Percentiles rank a stretch among this genome's conserved stretches.
These are phyloP conservation scores for Chaetomiaceae sp. DNA, from an alignment of 2,329 filamentous ascomycete species.

Conservation along the genomic window DNA sequence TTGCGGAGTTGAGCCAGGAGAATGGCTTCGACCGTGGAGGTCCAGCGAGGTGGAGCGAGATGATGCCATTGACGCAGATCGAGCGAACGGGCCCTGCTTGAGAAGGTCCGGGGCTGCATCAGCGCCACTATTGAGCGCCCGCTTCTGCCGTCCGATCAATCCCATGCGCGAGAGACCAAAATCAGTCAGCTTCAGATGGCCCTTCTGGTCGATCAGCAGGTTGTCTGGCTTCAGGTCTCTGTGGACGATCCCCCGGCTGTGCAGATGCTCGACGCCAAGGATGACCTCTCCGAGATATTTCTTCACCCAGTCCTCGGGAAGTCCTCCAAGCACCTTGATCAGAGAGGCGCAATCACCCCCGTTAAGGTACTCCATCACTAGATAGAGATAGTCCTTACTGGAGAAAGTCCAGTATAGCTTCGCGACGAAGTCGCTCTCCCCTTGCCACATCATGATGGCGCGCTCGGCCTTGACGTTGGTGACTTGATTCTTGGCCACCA, in stretches of 20 bases:
- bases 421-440: slow-evolving; percentile 96
- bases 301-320: slow-evolving; percentile 96
- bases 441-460: slow-evolving; percentile 99
- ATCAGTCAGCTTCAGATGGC: slow-evolving; percentile 93
- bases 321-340: slow-evolving; percentile 86
- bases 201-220: slow-evolving; percentile 91
- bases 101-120: slow-evolving; percentile 90
- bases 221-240: slow-evolving; percentile 97
- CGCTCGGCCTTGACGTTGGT: slow-evolving; percentile 98
- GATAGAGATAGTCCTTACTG: slow-evolving; percentile 96
- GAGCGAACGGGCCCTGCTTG: slow-evolving; percentile 85
- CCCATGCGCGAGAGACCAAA: slow-evolving; percentile 98
- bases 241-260: slow-evolving; percentile 91
- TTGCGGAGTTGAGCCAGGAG: slow-evolving; percentile 77
- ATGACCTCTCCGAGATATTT: slow-evolving; percentile 97
- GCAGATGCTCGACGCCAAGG: slow-evolving; percentile 92
- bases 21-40: slow-evolving; percentile 66
- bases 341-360: slow-evolving; percentile 95
- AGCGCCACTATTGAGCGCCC: slow-evolving; percentile 71
- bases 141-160: slow-evolving; percentile 91
- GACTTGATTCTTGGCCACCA: slow-evolving; percentile 99
- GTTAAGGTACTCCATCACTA: slow-evolving; percentile 99
- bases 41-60: slow-evolving; percentile 94
- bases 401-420: slow-evolving; percentile 99
- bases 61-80: slow-evolving; percentile 78